Evolutionary conservation across 2,329 filamentous ascomycete species (phyloP), one percentile per base, ranked within the genome.

Genomic region (Arthroderma sp.): DNA sequence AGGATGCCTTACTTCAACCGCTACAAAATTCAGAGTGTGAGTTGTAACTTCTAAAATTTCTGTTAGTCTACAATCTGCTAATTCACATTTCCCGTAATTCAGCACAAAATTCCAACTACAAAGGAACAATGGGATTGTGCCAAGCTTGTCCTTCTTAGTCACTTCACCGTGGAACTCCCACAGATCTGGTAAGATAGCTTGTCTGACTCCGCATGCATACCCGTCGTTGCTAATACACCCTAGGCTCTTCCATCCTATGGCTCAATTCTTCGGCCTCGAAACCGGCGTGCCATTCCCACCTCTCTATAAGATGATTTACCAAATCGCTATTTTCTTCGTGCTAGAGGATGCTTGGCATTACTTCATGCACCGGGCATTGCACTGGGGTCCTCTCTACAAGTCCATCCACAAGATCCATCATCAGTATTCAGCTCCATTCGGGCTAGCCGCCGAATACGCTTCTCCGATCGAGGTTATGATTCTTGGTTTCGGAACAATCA

Each of bases 271-370:
- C 62, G 91, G 91, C 57, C 82, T 98, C 67, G 74, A 81, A 47
- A 94, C 85, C 53, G 78, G 79, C 50, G 85, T 94, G 40, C 91
- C 89, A 6, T 98, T 98, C 72, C 91, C 91, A 31, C 72, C 83
- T 8, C 57, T 81, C 53, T 83, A 75, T 69, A 95, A 81, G 59
- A 96, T 98, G 74, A 83, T 82, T 52, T 79, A 84, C 62, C 91
- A 98, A 59, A 89, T 98, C 54, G 77, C 81, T 49, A 74, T 96
- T 61, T 93, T 96, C 75, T 98, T 98, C 69, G 76, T 96, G 47
- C 68, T 95, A 59, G 91, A 98, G 67, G 91, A 98, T 66, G 72
- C 89, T 53, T 98, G 91, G 91, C 91, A 98, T 69, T 98, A 98
- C 75, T 96, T 88, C 81, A 80, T 79, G 54, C 91, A 98, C 70